Evolutionary conservation across 345 rosid genomes (phyloP).

Genomic region (Hevea brasiliensis): DNA sequence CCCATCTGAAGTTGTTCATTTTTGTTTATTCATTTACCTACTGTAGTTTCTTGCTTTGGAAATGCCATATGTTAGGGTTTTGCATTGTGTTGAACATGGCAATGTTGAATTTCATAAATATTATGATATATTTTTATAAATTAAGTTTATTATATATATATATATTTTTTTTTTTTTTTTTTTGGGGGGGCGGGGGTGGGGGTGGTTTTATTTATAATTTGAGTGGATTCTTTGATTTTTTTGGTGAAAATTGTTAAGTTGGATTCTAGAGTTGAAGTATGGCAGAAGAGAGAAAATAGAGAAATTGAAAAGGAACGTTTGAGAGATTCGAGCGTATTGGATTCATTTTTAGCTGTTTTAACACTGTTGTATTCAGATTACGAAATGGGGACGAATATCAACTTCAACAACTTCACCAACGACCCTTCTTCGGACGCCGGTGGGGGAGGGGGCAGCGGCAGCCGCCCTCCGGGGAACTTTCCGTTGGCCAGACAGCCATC

Average conservation of each 20-base stretch:
- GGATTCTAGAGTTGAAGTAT: background rate
- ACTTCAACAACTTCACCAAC: constrained; percentile 58
- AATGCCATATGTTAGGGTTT: constrained; percentile 13
- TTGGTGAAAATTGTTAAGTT: background rate
- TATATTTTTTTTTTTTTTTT: too few relatives aligned
- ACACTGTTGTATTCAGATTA: constrained; percentile 19
- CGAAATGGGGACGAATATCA: constrained; percentile 60
- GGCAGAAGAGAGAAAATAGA: background rate
- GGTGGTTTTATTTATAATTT: background rate
- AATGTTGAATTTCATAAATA: background rate
- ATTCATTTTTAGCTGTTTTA: background rate
- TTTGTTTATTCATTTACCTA: background rate
- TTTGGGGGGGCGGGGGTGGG: too few relatives aligned
- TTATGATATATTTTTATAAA: too few relatives aligned
- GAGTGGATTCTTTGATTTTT: too few relatives aligned
- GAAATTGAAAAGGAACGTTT: background rate
- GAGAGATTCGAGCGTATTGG: background rate
- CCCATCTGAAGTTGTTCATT: background rate
- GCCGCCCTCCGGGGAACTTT: constrained; percentile 39
- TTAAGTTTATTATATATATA: too few relatives aligned
- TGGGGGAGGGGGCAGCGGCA: constrained; percentile 39
- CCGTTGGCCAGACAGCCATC: constrained; percentile 66
- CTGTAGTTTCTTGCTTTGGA: constrained; percentile 1
- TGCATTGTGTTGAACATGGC: background rate
- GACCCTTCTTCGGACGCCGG: constrained; percentile 32